Evolutionary conservation across 2,329 filamentous ascomycete genomes (phyloP).

Genomic region (Coniochaeta sp.): DNA sequence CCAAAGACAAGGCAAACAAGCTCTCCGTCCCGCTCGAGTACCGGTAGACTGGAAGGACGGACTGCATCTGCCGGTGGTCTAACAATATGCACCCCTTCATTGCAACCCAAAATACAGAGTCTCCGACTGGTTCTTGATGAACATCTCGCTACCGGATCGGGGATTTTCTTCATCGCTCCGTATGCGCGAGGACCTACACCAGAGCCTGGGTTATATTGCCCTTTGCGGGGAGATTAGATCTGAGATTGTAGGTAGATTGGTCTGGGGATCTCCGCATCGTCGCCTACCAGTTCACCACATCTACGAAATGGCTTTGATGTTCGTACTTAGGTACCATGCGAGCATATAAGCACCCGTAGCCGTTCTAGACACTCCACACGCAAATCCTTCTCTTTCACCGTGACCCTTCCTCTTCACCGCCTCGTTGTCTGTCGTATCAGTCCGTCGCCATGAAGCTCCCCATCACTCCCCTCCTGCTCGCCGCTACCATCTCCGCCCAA

Average conservation of each 20-base stretch:
- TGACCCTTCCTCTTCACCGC: background rate
- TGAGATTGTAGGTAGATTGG: background rate
- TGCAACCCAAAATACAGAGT: background rate
- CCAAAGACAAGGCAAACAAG: too few relatives aligned
- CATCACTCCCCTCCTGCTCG: too few relatives aligned
- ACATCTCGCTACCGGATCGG: background rate
- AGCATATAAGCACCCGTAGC: slow-evolving; percentile 1
- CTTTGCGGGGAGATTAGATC: background rate
- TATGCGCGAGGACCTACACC: background rate
- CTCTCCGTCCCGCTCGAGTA: background rate
- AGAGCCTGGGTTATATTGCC: background rate
- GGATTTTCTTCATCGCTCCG: background rate
- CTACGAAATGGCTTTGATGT: too few relatives aligned
- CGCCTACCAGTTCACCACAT: too few relatives aligned
- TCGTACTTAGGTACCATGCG: too few relatives aligned
- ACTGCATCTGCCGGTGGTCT: background rate
- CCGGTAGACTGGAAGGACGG: background rate
- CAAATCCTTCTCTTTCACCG: too few relatives aligned
- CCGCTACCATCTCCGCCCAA: background rate
- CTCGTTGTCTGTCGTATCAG: too few relatives aligned
- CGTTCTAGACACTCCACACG: too few relatives aligned
- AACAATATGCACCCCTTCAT: background rate
- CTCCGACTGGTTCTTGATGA: background rate
- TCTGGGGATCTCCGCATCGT: background rate
- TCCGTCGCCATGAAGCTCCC: background rate